Conservation (phyloP, 176 grass and related monocot species). For the Stipa capillata region DNA sequence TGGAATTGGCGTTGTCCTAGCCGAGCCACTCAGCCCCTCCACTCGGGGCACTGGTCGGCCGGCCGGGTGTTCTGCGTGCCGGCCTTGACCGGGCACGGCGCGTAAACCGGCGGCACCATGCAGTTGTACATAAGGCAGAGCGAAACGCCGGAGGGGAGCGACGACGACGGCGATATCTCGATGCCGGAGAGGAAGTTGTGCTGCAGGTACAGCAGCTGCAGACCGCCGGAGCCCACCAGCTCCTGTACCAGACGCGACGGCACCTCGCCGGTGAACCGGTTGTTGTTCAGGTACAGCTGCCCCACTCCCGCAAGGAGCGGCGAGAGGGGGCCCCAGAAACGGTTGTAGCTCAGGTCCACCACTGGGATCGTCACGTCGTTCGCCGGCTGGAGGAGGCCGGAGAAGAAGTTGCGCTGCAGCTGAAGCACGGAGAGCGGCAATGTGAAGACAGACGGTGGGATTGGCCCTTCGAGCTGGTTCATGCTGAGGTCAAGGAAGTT, state of each 20-base stretch:
- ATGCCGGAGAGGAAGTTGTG: constrained; percentile 94
- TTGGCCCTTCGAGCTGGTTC: constrained; percentile 69
- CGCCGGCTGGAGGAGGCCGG: constrained; percentile 39
- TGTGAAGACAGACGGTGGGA: constrained; percentile 61
- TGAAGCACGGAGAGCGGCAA: constrained; percentile 65
- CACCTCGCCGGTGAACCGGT: constrained; percentile 89
- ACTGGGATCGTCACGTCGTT: constrained; percentile 61
- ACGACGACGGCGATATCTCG: constrained; percentile 66
- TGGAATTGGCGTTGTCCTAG: neutral
- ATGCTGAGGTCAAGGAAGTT: constrained; percentile 77
- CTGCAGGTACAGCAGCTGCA: constrained; percentile 91
- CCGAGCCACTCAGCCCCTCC: constrained; percentile 40
- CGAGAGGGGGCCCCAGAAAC: constrained; percentile 63
- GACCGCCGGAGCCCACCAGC: constrained; percentile 54
- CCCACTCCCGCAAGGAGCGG: constrained; percentile 63
- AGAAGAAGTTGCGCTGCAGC: constrained; percentile 89
- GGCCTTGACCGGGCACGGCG: constrained; percentile 94
- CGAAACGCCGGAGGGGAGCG: constrained; percentile 62
- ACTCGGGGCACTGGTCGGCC: constrained; percentile 86
- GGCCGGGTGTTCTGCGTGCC: constrained; percentile 80
- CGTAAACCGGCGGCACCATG: constrained; percentile 84
- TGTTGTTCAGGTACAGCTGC: constrained; percentile 94
- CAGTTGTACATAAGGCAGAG: constrained; percentile 97
- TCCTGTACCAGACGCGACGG: constrained; percentile 73
- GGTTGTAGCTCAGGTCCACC: constrained; percentile 86